phyloP scores from a whole-genome alignment of 371 early-diverging fungal genomes.

The Batkoa obscura region DNA sequence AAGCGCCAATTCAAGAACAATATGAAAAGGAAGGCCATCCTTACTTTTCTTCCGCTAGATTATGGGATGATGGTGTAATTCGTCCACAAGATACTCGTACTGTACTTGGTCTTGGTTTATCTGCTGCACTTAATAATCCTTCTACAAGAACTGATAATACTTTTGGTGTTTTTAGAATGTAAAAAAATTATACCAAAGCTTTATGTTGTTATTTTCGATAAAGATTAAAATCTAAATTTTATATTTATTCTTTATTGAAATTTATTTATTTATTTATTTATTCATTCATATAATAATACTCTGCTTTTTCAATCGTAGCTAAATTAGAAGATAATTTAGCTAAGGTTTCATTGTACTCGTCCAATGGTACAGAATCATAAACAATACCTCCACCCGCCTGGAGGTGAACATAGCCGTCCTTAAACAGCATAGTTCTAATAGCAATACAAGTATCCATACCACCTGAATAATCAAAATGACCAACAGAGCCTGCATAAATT shows the following conservation, averaged over 20 bases:
- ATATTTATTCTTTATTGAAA: too few relatives aligned
- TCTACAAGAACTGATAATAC: constrained; percentile 25
- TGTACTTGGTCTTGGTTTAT: constrained; percentile 70
- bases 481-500: constrained; percentile 89
- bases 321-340: constrained; percentile 85
- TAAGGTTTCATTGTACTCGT: constrained; percentile 87
- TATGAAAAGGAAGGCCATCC: constrained; percentile 95
- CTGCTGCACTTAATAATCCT: constrained; percentile 64
- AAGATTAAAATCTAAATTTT: too few relatives aligned
- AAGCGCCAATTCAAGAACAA: constrained; percentile 60
- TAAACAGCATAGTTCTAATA: constrained; percentile 91
- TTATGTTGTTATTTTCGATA: too few relatives aligned
- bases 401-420: constrained; percentile 81
- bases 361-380: constrained; percentile 75
- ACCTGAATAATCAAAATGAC: constrained; percentile 84
- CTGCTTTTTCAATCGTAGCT: constrained; percentile 66
- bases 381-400: constrained; percentile 94
- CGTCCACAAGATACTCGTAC: constrained; percentile 78
- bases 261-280: too few relatives aligned
- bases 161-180: constrained; percentile 97
- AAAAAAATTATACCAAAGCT: constrained; percentile 9
- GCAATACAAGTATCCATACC: constrained; percentile 92
- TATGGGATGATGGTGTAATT: constrained; percentile 97
- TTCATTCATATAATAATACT: constrained; percentile 26
- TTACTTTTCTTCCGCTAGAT: constrained; percentile 68